Percentiles rank a stretch among this genome's conserved stretches.
phyloP scores from a whole-genome alignment of 768 basidiomycete genomes.

The Leccinum incarnatum region DNA sequence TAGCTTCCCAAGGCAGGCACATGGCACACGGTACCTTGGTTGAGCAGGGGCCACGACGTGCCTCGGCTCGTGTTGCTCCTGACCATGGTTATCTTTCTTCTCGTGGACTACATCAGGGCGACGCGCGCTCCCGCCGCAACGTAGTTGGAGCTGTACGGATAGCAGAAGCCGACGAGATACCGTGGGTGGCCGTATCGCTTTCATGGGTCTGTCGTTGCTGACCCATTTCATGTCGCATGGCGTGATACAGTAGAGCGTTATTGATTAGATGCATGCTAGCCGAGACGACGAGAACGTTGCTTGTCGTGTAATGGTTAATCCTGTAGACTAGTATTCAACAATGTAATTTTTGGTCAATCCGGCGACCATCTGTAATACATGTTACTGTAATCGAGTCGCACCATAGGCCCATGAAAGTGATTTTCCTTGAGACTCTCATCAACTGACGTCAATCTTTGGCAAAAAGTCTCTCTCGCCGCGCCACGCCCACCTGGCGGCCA shows the following conservation, averaged over 20 bases:
- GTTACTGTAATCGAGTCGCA: no score
- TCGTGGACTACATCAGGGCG: slow-evolving; percentile 45
- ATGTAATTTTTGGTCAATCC: not conserved
- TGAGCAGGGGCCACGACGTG: slow-evolving; percentile 85
- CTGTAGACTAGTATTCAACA: not conserved
- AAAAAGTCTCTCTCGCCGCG: slow-evolving; percentile 38
- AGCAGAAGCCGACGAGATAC: slow-evolving; percentile 78
- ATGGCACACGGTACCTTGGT: slow-evolving; percentile 54
- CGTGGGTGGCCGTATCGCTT: slow-evolving; percentile 46
- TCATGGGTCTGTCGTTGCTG: slow-evolving; percentile 9
- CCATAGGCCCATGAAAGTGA: no score
- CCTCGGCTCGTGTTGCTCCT: slow-evolving; percentile 80
- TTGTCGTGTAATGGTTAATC: not conserved
- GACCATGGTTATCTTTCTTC: no score
- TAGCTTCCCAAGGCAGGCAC: slow-evolving; percentile 35
- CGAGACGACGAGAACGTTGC: not conserved
- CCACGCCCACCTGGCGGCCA: no score
- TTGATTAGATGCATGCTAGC: slow-evolving; percentile 4
- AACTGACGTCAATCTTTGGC: not conserved
- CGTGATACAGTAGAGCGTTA: slow-evolving; percentile 30
- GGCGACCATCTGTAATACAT: no score
- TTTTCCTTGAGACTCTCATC: no score
- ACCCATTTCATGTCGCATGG: slow-evolving; percentile 22
- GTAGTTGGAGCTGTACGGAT: slow-evolving; percentile 31
- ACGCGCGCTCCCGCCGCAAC: not conserved